Conservation (phyloP, 2,329 filamentous ascomycete species). For the Fusarium succisae region DNA sequence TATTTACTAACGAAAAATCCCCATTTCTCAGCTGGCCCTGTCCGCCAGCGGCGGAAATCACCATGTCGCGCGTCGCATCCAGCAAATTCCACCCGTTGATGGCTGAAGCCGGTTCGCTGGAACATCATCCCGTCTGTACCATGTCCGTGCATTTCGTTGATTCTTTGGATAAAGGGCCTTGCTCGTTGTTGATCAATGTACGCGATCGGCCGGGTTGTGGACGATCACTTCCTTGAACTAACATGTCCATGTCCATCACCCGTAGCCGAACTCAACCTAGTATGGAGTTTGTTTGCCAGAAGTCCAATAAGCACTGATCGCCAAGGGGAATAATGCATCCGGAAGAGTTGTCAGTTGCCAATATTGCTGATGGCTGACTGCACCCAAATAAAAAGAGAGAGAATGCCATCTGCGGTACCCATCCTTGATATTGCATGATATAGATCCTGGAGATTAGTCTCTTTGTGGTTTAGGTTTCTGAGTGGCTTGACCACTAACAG, state of each 20-base stretch:
- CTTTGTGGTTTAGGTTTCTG: not conserved
- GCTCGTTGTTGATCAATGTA: slow-evolving; percentile 21
- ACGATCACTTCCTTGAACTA: slow-evolving; percentile 24
- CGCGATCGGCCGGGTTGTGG: slow-evolving; percentile 16
- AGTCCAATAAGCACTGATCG: not conserved
- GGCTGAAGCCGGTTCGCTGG: not conserved
- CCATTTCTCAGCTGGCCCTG: slow-evolving; percentile 12
- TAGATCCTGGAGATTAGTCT: not conserved
- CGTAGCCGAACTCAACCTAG: slow-evolving; percentile 24
- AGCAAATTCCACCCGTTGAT: not conserved
- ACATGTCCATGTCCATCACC: slow-evolving; percentile 20
- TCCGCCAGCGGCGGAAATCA: slow-evolving; percentile 2
- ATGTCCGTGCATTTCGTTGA: slow-evolving; percentile 18
- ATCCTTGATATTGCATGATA: slow-evolving; percentile 5
- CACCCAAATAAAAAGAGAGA: not conserved
- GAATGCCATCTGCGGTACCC: not conserved
- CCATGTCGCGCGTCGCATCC: not conserved
- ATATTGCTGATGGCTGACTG: not conserved
- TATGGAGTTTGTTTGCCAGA: slow-evolving; percentile 9
- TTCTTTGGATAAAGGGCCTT: not conserved
- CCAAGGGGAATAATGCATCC: not conserved
- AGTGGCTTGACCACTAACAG: not conserved
- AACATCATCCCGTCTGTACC: not conserved
- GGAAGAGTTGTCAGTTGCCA: not conserved
- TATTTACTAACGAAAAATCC: not conserved